A percentile compares a stretch with the other conserved stretches of the same genome.
Evolutionary conservation across 2,329 filamentous ascomycete genomes (phyloP).

Genomic region (Paraphaeosphaeria minitans): DNA sequence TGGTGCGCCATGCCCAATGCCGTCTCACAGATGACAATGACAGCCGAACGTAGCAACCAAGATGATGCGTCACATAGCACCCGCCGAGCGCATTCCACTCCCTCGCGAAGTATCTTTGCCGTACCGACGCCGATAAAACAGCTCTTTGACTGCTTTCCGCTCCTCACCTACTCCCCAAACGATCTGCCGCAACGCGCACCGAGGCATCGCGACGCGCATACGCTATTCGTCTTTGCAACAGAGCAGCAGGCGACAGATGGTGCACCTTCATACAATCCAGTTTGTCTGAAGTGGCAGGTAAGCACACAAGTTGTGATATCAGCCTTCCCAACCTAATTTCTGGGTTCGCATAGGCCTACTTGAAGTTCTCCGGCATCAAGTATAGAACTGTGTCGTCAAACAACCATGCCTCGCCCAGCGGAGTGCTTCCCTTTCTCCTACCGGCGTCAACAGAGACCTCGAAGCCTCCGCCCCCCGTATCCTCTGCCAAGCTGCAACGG

Average conservation of each 20-base stretch:
- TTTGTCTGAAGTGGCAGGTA: conserved; percentile 96
- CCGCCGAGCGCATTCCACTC: background rate
- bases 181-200: conserved; percentile 69
- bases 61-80: conserved; percentile 5
- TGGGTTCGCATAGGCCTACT: conserved; percentile 69
- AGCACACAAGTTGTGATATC: conserved; percentile 28
- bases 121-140: conserved; percentile 77
- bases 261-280: conserved; percentile 83
- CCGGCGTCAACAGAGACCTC: conserved; percentile 49
- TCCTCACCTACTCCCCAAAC: conserved; percentile 76
- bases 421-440: conserved; percentile 85
- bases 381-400: conserved; percentile 74
- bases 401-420: conserved; percentile 91
- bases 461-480: conserved; percentile 53
- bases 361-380: conserved; percentile 74
- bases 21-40: conserved; percentile 5
- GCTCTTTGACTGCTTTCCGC: conserved; percentile 84
- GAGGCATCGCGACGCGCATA: conserved; percentile 54
- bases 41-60: conserved; percentile 3
- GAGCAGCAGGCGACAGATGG: conserved; percentile 65
- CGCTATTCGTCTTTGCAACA: conserved; percentile 78
- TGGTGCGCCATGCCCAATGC: background rate
- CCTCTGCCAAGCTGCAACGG: conserved; percentile 69
- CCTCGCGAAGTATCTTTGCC: conserved; percentile 45
- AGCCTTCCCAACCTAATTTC: background rate